Conservation (phyloP, 2,329 filamentous ascomycete species). For the Rugonectria rugulosa region DNA sequence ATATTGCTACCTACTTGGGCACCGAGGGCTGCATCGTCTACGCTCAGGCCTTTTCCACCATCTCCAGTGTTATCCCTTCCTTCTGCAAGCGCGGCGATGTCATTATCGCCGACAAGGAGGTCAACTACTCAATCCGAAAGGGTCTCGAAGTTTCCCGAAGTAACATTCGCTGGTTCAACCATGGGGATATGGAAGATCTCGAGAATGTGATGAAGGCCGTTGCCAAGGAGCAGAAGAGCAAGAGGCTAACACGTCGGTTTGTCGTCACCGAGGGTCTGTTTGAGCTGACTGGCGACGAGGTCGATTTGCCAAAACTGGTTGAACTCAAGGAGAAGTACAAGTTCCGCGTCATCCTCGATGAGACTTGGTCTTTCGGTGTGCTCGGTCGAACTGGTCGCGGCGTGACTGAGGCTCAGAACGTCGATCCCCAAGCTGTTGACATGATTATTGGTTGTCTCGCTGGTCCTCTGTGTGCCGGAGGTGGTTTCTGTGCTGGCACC, state of each 20-base stretch:
- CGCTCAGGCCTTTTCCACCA: slow-evolving; percentile 94
- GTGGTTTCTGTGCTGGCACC: slow-evolving; percentile 93
- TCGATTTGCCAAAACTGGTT: slow-evolving; percentile 86
- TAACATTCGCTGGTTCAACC: slow-evolving; percentile 91
- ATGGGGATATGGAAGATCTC: slow-evolving; percentile 94
- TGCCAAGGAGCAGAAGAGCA: slow-evolving; percentile 84
- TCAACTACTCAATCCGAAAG: slow-evolving; percentile 94
- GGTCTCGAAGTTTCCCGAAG: slow-evolving; percentile 93
- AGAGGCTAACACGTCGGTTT: slow-evolving; percentile 89
- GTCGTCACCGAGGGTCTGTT: slow-evolving; percentile 96
- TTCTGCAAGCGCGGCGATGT: slow-evolving; percentile 98
- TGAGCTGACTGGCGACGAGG: slow-evolving; percentile 86
- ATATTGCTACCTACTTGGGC: slow-evolving; percentile 89
- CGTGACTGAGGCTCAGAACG: slow-evolving; percentile 94
- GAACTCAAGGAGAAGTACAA: slow-evolving; percentile 97
- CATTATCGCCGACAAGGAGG: slow-evolving; percentile 92
- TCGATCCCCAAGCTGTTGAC: slow-evolving; percentile 90
- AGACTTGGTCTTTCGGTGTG: slow-evolving; percentile 97
- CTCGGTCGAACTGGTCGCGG: slow-evolving; percentile 90
- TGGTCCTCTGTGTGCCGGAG: slow-evolving; percentile 88
- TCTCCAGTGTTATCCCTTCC: slow-evolving; percentile 94
- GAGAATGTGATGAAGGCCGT: slow-evolving; percentile 86
- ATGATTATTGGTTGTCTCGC: slow-evolving; percentile 96
- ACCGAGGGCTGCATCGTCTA: slow-evolving; percentile 93
- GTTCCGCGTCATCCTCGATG: slow-evolving; percentile 96